Percentiles rank a stretch among this genome's conserved stretches.
Evolutionary conservation across 176 grass and related monocot species (phyloP).

Genomic region (Bromus sterilis): DNA sequence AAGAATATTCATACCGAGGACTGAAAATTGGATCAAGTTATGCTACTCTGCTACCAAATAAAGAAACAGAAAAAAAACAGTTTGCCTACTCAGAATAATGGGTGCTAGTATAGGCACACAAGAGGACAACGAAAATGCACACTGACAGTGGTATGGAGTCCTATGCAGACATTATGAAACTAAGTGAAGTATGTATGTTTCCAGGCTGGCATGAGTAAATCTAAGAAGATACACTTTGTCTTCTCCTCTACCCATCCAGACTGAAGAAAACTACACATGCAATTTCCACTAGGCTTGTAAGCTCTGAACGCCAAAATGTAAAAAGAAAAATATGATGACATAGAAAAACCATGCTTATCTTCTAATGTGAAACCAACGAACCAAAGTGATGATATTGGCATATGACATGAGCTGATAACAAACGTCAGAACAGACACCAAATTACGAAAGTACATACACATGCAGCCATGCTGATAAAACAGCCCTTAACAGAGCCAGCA

Average conservation of each 20-base stretch:
- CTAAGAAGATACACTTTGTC: not conserved
- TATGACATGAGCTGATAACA: slow-evolving; percentile 6
- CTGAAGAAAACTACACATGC: not conserved
- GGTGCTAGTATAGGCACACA: slow-evolving; percentile 1
- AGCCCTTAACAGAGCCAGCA: not conserved
- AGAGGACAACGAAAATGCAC: not conserved
- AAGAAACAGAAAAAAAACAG: not conserved
- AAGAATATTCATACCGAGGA: not conserved
- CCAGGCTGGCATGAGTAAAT: not conserved
- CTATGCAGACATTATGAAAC: not conserved
- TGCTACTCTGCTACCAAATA: not conserved
- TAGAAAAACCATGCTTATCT: slow-evolving; percentile 9
- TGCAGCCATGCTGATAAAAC: not conserved
- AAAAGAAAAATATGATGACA: not conserved
- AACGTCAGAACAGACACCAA: not conserved
- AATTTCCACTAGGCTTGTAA: not conserved
- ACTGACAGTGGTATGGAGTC: not conserved
- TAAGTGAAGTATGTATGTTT: not conserved
- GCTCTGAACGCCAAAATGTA: not conserved
- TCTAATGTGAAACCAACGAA: not conserved
- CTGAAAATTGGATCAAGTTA: not conserved
- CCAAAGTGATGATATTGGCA: not conserved
- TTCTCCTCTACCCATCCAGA: not conserved
- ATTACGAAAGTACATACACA: slow-evolving; percentile 2
- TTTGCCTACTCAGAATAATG: slow-evolving; percentile 12